phyloP scores from a whole-genome alignment of 495 filamentous ascomycete species.

The Lentithecium fluviatile region DNA sequence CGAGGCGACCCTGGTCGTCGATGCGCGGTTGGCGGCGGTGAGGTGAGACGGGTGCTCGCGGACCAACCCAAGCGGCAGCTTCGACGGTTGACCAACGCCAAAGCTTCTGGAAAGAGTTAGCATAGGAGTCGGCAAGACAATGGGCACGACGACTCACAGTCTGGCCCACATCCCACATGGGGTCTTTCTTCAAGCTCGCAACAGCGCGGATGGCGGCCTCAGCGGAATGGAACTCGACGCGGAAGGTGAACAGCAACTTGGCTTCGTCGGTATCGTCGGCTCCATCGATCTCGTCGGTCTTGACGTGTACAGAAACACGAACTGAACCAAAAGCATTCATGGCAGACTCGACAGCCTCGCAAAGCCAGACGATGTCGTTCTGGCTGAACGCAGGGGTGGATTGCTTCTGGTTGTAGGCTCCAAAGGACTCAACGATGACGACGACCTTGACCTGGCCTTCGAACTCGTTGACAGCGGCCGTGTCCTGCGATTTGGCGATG shows the following conservation, averaged over 20 bases:
- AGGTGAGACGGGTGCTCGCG: not conserved
- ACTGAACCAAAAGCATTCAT: not conserved
- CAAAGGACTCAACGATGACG: not conserved
- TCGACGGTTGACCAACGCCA: not conserved
- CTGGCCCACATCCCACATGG: not conserved
- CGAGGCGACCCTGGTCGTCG: constrained; percentile 8
- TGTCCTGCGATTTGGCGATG: constrained; percentile 14
- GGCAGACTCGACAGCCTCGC: not conserved
- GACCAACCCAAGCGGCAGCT: not conserved
- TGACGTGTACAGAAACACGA: constrained; percentile 1
- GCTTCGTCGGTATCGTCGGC: too few species aligned
- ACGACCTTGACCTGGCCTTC: constrained; percentile 23
- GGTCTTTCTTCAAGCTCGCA: not conserved
- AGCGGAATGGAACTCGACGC: constrained; percentile 26
- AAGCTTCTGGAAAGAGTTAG: not conserved
- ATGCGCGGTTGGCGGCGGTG: not conserved
- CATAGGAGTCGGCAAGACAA: not conserved
- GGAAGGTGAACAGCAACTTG: constrained; percentile 3
- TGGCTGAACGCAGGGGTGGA: not conserved
- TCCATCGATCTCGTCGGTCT: not conserved
- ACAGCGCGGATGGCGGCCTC: constrained; percentile 11
- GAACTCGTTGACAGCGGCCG: not conserved
- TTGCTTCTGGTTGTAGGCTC: not conserved
- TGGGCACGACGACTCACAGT: constrained; percentile 3
- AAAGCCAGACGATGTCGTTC: not conserved